Evolutionary conservation across 2,329 filamentous ascomycete genomes (phyloP), one percentile per base, ranked within the genome.

Genomic region (Pseudocercospora macadamiae): DNA sequence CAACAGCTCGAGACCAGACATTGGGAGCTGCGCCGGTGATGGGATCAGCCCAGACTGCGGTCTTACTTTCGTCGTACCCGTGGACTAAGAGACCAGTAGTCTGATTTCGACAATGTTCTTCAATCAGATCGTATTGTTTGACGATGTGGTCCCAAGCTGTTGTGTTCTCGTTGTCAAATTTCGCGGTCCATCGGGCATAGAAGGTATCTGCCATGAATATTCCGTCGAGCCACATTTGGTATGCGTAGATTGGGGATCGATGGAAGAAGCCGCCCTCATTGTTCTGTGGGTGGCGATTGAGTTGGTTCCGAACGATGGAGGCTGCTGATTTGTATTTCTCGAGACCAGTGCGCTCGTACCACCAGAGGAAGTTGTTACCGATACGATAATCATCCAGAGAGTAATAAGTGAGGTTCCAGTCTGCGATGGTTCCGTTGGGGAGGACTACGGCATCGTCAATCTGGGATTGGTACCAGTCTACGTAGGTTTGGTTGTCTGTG

Each of bases 201-300:
- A 79, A 82, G 1, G 79, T 77, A 12, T 75, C 72, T 4, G 80
- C 68, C 2, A 79, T 81, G 70, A 76, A 82, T 74, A 82, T 79
- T 51, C 80, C 80, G 62, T 83, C 81, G 4, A 82, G 73, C 64
- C 82, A 83, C 67, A 79, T 80, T 76, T 79, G 81, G 51, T 81
- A 66, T 0, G 79, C 77, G 61, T 83, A 83, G 26, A 68, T 64
- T 10, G 64, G 60, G 32, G 65, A 70, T 47, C 36, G 2, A 80
- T 75, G 73, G 66, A 65, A 71, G 34, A 73, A 64, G 1, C 70
- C 71, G 2, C 63, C 67, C 25, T 67, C 58, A 2, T 42, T 30
- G 42, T 69, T 74, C 3, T 64, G 64, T 3, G 64, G 62, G 49
- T 75, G 72, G n/a, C 65, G 49, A 37, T 69, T 66, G 1, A 73